Conservation (phyloP, 1,284 basidiomycete species). For the Cryptococcus wingfieldii region DNA sequence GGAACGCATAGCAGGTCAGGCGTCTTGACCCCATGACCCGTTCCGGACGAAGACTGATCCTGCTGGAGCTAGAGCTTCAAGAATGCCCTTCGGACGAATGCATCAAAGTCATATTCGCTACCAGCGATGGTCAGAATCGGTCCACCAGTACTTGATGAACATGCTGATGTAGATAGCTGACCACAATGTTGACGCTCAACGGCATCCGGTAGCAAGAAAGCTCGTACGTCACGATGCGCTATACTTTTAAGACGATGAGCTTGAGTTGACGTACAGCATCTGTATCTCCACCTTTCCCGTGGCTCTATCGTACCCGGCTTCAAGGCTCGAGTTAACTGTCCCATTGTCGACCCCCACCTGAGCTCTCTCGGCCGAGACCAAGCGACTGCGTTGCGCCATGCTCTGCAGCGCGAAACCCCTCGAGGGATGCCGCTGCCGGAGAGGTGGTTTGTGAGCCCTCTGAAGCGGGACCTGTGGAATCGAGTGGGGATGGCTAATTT, state of each 20-base stretch:
- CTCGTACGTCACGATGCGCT: not conserved
- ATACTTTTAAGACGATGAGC: not conserved
- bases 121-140: slow-evolving; percentile 33
- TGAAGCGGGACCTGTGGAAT: slow-evolving; percentile 31
- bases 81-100: slow-evolving; percentile 15
- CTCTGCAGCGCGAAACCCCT: slow-evolving; percentile 17
- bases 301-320: not conserved
- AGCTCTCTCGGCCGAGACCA: slow-evolving; percentile 23
- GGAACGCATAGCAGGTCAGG: slow-evolving; percentile 18
- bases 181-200: slow-evolving; percentile 23
- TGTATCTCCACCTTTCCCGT: not conserved
- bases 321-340: slow-evolving; percentile 18
- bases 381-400: slow-evolving; percentile 16
- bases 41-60: not conserved
- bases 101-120: slow-evolving; percentile 33
- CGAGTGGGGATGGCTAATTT: slow-evolving; percentile 31
- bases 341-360: slow-evolving; percentile 27
- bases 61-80: slow-evolving; percentile 17
- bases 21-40: not conserved
- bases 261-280: not conserved
- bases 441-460: slow-evolving; percentile 28
- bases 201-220: slow-evolving; percentile 16
- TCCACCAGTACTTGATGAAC: not conserved
- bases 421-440: slow-evolving; percentile 32
- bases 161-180: slow-evolving; percentile 15